Conservation (phyloP, 2,329 filamentous ascomycete species). For the Sporothrix phasma region DNA sequence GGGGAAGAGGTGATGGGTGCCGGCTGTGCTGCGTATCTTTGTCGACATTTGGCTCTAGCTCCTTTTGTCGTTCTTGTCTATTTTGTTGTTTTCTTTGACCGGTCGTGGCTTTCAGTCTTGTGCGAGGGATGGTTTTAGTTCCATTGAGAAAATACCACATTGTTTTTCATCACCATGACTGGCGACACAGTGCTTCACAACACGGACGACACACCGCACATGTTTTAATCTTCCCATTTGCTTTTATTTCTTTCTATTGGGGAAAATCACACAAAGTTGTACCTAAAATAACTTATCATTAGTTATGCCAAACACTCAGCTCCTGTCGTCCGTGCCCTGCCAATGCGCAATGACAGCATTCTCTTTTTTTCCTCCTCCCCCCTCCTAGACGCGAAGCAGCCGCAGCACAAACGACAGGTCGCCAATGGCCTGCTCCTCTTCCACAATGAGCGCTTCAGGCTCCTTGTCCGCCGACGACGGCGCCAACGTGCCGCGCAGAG, state of each 20-base stretch:
- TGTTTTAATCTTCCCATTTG: background rate
- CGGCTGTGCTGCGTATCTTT: background rate
- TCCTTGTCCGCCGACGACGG: slow-evolving; percentile 45
- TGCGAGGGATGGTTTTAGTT: background rate
- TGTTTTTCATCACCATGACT: background rate
- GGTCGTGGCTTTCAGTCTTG: background rate
- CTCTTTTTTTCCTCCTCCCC: background rate
- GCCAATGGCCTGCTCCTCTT: slow-evolving; percentile 57
- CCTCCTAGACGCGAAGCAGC: slow-evolving; percentile 14
- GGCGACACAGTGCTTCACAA: too few relatives aligned
- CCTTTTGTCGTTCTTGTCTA: background rate
- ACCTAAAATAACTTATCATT: too few relatives aligned
- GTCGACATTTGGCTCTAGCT: background rate
- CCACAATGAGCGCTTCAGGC: slow-evolving; percentile 55
- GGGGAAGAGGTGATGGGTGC: too few relatives aligned
- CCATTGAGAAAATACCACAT: background rate
- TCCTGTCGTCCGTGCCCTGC: background rate
- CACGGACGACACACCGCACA: too few relatives aligned
- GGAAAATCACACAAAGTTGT: too few relatives aligned
- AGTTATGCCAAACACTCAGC: background rate
- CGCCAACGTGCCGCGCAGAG: slow-evolving; percentile 65
- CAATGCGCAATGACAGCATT: background rate
- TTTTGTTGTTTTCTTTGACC: background rate
- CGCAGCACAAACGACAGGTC: slow-evolving; percentile 19
- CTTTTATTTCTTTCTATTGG: background rate